Percentiles rank a stretch among this genome's conserved stretches.
Evolutionary conservation across 331 rosid species (phyloP).

Genomic region (Stylosanthes scabra): DNA sequence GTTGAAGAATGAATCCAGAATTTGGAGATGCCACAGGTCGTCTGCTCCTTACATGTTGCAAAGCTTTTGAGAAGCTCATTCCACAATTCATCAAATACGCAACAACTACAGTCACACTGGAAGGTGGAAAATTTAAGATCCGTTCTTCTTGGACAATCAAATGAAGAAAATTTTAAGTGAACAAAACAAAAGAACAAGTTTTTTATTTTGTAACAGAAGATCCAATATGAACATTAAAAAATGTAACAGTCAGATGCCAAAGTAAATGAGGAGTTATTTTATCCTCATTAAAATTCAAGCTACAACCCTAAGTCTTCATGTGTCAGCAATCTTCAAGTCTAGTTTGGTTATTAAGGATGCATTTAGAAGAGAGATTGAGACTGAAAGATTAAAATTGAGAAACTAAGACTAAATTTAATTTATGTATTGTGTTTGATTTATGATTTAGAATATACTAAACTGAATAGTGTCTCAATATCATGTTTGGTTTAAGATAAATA

Average conservation of each 20-base stretch:
- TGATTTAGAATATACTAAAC: background rate
- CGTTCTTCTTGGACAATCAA: conserved; percentile 16
- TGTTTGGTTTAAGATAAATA: background rate
- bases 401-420: too few relatives aligned
- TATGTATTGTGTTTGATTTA: too few relatives aligned
- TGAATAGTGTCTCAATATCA: background rate
- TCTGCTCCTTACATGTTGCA: conserved; percentile 62
- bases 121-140: conserved; percentile 31
- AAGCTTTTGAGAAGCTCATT: conserved; percentile 71
- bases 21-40: conserved; percentile 78
- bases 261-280: conserved; percentile 30
- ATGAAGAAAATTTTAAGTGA: conserved; percentile 19
- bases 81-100: conserved; percentile 86
- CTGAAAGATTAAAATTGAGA: too few relatives aligned
- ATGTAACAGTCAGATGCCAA: background rate
- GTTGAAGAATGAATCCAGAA: conserved; percentile 73
- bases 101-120: conserved; percentile 81
- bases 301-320: conserved; percentile 11
- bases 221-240: conserved; percentile 23
- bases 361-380: too few relatives aligned
- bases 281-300: conserved; percentile 24
- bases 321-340: conserved; percentile 1
- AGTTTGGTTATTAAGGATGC: conserved; percentile 1
- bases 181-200: background rate
- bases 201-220: background rate